Evolutionary conservation across 2,329 filamentous ascomycete genomes (phyloP), one percentile per base, ranked within the genome.

Genomic region (Rutstroemia sp.): DNA sequence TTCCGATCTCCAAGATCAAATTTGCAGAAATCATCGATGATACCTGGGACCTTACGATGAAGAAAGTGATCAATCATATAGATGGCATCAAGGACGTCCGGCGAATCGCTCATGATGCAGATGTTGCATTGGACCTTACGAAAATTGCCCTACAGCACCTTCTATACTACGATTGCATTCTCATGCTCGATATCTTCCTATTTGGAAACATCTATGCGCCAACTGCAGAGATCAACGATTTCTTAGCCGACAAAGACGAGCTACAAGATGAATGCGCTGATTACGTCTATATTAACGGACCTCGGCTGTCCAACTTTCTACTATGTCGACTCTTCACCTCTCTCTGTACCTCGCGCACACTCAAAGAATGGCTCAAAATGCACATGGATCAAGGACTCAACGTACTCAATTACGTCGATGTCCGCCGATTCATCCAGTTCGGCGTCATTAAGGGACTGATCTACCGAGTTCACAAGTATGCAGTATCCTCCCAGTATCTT

Each of bases 381-480:
- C 88, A 95, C 70, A 80, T 84, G 62, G 81, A 86, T 42, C 74
- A 76, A 47, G 82, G 81, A 0, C 77, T 85, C 59, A 78, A 83
- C 57, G 78, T 88, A 40, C 78, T 96, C 8, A 76, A 80, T 12
- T 86, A 86, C 66, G 84, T 99, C 57, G 94, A 99, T 70, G 83
- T 96, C 55, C 83, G 94, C 12, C 86, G 94, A 27, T 86, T 99
- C 61, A 89, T 97, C 61, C 95, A 95, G 58, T 99, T 97, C 67
- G 94, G 92, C 57, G 81, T 96, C 58, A 95, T 97, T 70, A 97
- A 97, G 73, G 92, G 92, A 16, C 88, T 95, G 63, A 74, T 99
- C 23, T 96, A 96, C 71, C 83, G 94, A 36, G 86, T 96, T 42
- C 90, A 97, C 73, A 95, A 94, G 70, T 95, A 95, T 69, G 88